Evolutionary conservation across 108 stramenopile genomes (phyloP).

Genomic region (Schizochytrium sp.): DNA sequence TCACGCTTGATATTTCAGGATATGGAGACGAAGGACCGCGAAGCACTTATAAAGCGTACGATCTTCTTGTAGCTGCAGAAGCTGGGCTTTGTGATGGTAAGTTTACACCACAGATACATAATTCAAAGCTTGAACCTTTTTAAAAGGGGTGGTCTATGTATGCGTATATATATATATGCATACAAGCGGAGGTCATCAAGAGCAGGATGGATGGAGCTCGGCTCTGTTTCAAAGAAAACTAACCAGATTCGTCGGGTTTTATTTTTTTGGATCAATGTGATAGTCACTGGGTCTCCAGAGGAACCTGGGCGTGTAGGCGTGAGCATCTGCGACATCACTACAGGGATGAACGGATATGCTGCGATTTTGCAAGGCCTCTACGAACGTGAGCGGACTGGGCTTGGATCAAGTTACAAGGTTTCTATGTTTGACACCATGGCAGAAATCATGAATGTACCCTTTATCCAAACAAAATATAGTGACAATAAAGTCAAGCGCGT

Average conservation of each 20-base stretch:
- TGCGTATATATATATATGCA: too few relatives aligned
- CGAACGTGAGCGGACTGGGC: slow-evolving; percentile 20
- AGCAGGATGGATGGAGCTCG: too few relatives aligned
- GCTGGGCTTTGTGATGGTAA: slow-evolving; percentile 36
- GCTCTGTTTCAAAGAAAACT: not conserved
- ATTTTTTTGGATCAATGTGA: not conserved
- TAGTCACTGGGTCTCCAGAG: slow-evolving; percentile 54
- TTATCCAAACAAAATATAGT: slow-evolving; percentile 31
- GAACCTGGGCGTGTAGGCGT: slow-evolving; percentile 55
- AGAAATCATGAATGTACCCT: slow-evolving; percentile 56
- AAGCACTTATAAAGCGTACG: slow-evolving; percentile 45
- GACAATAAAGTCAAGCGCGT: slow-evolving; percentile 20
- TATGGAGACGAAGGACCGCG: slow-evolving; percentile 59
- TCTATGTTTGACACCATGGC: slow-evolving; percentile 57
- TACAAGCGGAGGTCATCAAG: too few relatives aligned
- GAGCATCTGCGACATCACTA: slow-evolving; percentile 46
- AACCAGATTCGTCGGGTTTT: not conserved
- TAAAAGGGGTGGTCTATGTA: too few relatives aligned
- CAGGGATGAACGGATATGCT: slow-evolving; percentile 44
- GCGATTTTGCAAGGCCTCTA: slow-evolving; percentile 28
- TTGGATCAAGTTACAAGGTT: slow-evolving; percentile 33
- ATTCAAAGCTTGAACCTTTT: too few relatives aligned
- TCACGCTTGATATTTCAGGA: slow-evolving; percentile 49
- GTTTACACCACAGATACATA: not conserved
- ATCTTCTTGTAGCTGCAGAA: slow-evolving; percentile 54